Conservation (phyloP, 345 rosid genomes). For the Linum lewisii region DNA sequence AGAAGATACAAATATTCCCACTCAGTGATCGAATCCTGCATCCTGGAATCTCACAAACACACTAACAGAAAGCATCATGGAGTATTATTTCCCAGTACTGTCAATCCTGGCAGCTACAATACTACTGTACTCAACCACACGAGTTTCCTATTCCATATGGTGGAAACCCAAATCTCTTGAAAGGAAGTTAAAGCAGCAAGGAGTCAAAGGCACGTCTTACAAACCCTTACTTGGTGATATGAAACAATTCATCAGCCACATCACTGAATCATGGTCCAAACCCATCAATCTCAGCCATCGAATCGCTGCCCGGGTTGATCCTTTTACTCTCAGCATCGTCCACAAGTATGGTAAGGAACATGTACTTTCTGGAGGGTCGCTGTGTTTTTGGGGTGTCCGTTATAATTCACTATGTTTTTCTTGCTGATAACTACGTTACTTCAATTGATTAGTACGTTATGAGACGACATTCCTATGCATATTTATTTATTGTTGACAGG, state of each 20-base stretch:
- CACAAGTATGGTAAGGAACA: constrained; percentile 26
- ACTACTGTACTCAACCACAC: background rate
- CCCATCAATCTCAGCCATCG: constrained; percentile 29
- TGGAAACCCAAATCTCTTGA: constrained; percentile 32
- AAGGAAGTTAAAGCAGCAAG: constrained; percentile 26
- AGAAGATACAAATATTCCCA: too few relatives aligned
- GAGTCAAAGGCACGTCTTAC: constrained; percentile 32
- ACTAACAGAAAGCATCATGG: too few relatives aligned
- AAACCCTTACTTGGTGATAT: constrained; percentile 29
- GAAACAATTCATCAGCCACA: constrained; percentile 22
- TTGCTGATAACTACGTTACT: too few relatives aligned
- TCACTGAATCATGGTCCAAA: constrained; percentile 31
- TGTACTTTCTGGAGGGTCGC: too few relatives aligned
- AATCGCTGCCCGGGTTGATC: constrained; percentile 30
- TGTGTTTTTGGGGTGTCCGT: background rate
- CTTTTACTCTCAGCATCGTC: constrained; percentile 19
- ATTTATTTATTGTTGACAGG: constrained; percentile 37
- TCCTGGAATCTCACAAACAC: too few relatives aligned
- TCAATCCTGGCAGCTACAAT: background rate
- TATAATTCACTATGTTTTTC: too few relatives aligned
- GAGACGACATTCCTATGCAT: too few relatives aligned
- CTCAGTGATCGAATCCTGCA: too few relatives aligned
- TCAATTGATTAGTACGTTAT: too few relatives aligned
- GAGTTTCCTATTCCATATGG: constrained; percentile 20
- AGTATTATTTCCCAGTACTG: background rate